A percentile compares a stretch with the other conserved stretches of the same genome.
These are phyloP conservation scores for Nissolia schottii DNA, from an alignment of 306 rosid genomes.

Conservation along the genomic window DNA sequence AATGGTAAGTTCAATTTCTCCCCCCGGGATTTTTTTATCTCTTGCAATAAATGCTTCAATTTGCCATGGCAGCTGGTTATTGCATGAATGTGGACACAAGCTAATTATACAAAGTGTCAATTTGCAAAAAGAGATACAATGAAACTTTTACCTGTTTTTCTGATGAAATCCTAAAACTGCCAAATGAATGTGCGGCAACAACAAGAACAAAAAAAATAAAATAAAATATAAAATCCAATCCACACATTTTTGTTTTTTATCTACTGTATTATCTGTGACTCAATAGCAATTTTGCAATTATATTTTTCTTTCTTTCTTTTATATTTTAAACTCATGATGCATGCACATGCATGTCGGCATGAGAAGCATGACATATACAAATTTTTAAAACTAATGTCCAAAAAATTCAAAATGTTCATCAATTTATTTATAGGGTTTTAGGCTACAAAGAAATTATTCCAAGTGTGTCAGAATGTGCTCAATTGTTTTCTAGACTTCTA, in stretches of 20 bases:
- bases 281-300: conserved; percentile 25
- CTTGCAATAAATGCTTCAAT: conserved; percentile 18
- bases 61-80: conserved; percentile 33
- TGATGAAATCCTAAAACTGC: conserved; percentile 51
- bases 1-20: conserved; percentile 27
- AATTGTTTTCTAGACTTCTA: conserved; percentile 30
- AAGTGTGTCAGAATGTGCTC: conserved; percentile 36
- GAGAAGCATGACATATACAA: conserved; percentile 22
- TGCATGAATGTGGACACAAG: conserved; percentile 48
- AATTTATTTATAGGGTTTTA: conserved; percentile 16
- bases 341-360: conserved; percentile 30
- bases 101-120: conserved; percentile 39
- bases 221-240: conserved; percentile 25
- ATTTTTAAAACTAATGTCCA: conserved; percentile 17
- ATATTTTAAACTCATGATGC: conserved; percentile 12
- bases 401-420: neutral
- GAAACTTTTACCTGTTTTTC: conserved; percentile 33
- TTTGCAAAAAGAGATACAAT: conserved; percentile 32
- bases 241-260: conserved; percentile 22
- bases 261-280: conserved; percentile 48
- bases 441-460: conserved; percentile 20
- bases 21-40: conserved; percentile 2
- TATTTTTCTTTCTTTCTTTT: neutral
- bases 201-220: conserved; percentile 10
- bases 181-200: conserved; percentile 38